phyloP scores from a whole-genome alignment of 257 asterid species.

The Jaltomata sinuosa region DNA sequence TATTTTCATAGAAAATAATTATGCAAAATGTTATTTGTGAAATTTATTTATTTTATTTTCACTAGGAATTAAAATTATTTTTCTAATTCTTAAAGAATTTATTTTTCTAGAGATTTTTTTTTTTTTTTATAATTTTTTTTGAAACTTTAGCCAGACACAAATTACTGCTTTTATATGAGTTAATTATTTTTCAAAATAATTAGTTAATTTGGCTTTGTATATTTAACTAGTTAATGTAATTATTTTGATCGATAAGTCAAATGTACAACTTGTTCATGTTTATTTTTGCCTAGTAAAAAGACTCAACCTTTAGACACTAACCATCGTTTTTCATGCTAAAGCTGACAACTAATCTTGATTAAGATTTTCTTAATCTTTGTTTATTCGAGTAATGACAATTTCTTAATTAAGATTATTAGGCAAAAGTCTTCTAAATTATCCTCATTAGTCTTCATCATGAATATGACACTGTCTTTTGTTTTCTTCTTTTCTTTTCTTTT shows the following conservation, averaged over 20 bases:
- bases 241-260: too few species aligned
- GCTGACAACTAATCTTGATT: slow-evolving; percentile 34
- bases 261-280: too few species aligned
- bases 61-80: not conserved
- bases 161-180: too few species aligned
- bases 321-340: slow-evolving; percentile 25
- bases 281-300: slow-evolving; percentile 25
- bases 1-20: not conserved
- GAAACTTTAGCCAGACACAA: not conserved
- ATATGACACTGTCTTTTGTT: not conserved
- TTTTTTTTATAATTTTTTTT: not conserved
- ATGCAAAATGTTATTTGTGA: not conserved
- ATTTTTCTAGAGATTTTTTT: not conserved
- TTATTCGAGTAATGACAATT: slow-evolving; percentile 10
- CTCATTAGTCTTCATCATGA: not conserved
- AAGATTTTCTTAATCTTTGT: slow-evolving; percentile 22
- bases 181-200: too few species aligned
- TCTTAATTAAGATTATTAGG: not conserved
- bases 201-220: too few species aligned
- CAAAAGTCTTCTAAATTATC: slow-evolving; percentile 2
- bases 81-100: not conserved
- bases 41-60: not conserved
- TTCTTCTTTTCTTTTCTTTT: not conserved
- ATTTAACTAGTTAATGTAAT: too few species aligned
- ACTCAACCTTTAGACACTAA: slow-evolving; percentile 28